Evolutionary conservation across 805 yeast genomes (phyloP), one percentile per base, ranked within the genome.

Genomic region (Zygosaccharomyces lentus): DNA sequence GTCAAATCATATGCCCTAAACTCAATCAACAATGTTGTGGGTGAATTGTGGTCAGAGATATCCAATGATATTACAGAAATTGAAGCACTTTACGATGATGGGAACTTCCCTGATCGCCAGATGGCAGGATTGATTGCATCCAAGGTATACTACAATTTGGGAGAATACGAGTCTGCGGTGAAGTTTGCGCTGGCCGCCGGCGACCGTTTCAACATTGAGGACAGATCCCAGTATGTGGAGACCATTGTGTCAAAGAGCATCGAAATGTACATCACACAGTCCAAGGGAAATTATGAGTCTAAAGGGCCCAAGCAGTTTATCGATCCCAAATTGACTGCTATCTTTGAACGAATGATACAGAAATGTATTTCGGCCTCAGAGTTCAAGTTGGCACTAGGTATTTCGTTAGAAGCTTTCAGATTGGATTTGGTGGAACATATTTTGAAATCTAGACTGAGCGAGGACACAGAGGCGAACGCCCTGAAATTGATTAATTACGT

Each of bases 21-120:
- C 46, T 82, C 95, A 15, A 78, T 93, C 54, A 86, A 89, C 63
- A 76, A 71, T 23, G 77, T 85, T 41, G 96, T 88, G 42, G 96
- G 89, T 69, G 90, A 87, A 66, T 75, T 88, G 48, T 93, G 99
- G 99, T 88, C 99, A 2, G 98, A 93, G 71, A 86, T 93, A 47
- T 95, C 99, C 47, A 93, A 93, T 69, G 82, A 78, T 60, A 79
- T 93, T 50, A 73, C 87, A 24, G 89, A 86, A 45, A 85, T 93
- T 59, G 99, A 93, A 70, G 95, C 88, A 53, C 72, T 93, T 45
- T 89, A 83, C 59, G 98, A 93, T 68, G 96, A 91, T 64, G 75
- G 77, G 48, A 66, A 75, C 19, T 93, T 91, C 67, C 80, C 81
- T 45, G 81, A 84, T 50, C 78, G 95, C 56, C 70, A 78, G 38